Conservation (phyloP, 1,284 basidiomycete genomes). For the Heliocybe sulcata region DNA sequence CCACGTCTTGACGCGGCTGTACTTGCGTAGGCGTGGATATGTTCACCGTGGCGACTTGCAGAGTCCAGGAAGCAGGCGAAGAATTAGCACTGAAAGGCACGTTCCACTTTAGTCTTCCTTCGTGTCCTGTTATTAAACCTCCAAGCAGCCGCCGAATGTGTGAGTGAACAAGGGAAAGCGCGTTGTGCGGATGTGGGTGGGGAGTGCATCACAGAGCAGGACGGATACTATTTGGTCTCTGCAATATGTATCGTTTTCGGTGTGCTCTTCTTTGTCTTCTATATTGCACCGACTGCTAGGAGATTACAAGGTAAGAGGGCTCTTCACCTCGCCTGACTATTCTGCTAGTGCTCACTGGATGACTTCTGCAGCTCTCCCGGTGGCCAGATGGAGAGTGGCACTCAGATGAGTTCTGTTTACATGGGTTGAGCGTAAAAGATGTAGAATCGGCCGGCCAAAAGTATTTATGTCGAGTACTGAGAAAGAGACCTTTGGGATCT, state of each 20-base stretch:
- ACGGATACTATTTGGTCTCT: constrained; percentile 91
- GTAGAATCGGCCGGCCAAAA: neutral
- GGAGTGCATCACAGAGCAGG: constrained; percentile 74
- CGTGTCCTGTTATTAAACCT: constrained; percentile 9
- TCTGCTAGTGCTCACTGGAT: neutral
- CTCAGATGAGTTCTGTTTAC: neutral
- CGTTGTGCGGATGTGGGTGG: constrained; percentile 75
- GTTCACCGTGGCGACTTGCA: constrained; percentile 79
- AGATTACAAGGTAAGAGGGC: constrained; percentile 71
- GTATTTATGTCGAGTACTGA: neutral
- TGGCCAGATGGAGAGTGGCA: constrained; percentile 50
- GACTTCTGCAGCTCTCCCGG: constrained; percentile 39
- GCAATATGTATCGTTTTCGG: constrained; percentile 76
- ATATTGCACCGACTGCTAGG: constrained; percentile 80
- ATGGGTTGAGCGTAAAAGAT: neutral
- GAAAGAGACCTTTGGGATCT: neutral
- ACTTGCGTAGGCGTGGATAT: constrained; percentile 64
- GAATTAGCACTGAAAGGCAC: constrained; percentile 57
- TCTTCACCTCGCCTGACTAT: constrained; percentile 8
- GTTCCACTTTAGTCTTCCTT: constrained; percentile 9
- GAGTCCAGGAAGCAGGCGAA: constrained; percentile 47
- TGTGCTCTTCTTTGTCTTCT: constrained; percentile 62
- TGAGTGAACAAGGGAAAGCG: constrained; percentile 83
- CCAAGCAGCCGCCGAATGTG: constrained; percentile 69
- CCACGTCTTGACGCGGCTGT: constrained; percentile 7